phyloP scores from a whole-genome alignment of 2,329 filamentous ascomycete genomes.

The Neopestalotiopsis sp. region DNA sequence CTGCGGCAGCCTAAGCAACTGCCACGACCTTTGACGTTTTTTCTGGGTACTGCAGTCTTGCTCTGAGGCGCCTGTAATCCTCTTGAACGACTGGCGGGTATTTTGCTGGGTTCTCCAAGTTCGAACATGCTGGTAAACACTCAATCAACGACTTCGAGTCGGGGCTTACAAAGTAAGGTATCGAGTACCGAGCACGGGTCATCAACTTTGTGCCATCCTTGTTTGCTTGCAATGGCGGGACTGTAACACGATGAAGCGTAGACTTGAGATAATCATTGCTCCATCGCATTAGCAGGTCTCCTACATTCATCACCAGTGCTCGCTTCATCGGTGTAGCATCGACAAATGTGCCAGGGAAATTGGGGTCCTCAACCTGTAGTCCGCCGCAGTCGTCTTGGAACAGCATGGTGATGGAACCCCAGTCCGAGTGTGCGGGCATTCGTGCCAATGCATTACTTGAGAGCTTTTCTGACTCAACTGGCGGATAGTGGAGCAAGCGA shows the following conservation, averaged over 20 bases:
- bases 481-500: constrained; percentile 64
- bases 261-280: constrained; percentile 56
- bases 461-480: constrained; percentile 49
- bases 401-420: constrained; percentile 52
- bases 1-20: neutral
- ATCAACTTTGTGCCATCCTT: constrained; percentile 40
- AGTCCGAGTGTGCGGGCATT: constrained; percentile 37
- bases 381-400: constrained; percentile 52
- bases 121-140: constrained; percentile 53
- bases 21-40: neutral
- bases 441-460: constrained; percentile 46
- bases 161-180: constrained; percentile 63
- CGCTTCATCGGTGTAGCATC: constrained; percentile 38
- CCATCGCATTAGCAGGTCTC: constrained; percentile 45
- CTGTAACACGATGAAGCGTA: constrained; percentile 57
- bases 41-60: constrained; percentile 34
- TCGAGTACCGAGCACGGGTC: constrained; percentile 60
- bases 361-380: constrained; percentile 50
- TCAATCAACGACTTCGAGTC: constrained; percentile 56
- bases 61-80: constrained; percentile 33
- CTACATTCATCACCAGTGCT: constrained; percentile 41
- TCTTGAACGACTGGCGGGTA: constrained; percentile 49
- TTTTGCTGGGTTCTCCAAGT: constrained; percentile 48
- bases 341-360: constrained; percentile 41
- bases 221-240: constrained; percentile 46